Base-by-base conservation (phyloP, 2,329 filamentous ascomycete genomes). In the Phialophora chinensis region DNA sequence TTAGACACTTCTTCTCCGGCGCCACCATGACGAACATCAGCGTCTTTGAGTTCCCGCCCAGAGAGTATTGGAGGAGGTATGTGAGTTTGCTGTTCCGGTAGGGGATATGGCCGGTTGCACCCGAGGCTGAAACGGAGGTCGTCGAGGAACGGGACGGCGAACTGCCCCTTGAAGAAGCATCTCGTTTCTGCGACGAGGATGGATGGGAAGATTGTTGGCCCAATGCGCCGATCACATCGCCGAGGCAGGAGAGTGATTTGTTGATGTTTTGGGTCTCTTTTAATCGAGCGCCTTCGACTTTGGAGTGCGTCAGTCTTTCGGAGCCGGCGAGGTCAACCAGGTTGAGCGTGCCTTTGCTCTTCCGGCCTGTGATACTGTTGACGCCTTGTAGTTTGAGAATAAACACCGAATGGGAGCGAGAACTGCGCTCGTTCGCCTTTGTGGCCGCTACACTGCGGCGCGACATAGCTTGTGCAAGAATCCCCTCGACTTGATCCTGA, bases 11-110 rank as follows among this genome's bases (percentile, higher is more conserved):
- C 81, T 96, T 91, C 66, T 98, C 82, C 38, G 95, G 95, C 73
- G 91, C 95, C 64, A 97, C 91, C 93, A 98, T 98, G 77, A 98
- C 92, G 78, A 99, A 97, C 95, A 99, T 99, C 74, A 99, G 89
- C 0, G 95, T 99, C 81, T 97, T 96, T 73, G 91, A 95, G 78
- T 97, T 97, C 17, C 95, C 95, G 3, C 95, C 94, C 7, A 99
- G 83, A 2, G 92, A 97, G 76, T 95, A 96, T 86, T 98, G 92
- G 44, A 99, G 85, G 55, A 99, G 85, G 75, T 97, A 96, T 8
- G 95, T 99, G 71, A 99, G 85, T 86, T 97, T 98, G 73, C 92
- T 97, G 80, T 98, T 98, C 62, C 95, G 85, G 81, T 98, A 99
- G 1, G 95, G 95, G 53, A 99, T 87, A 75, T 97, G 94, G 5